Conservation (phyloP, 163 green algal species). For the Scenedesmus sp. region DNA sequence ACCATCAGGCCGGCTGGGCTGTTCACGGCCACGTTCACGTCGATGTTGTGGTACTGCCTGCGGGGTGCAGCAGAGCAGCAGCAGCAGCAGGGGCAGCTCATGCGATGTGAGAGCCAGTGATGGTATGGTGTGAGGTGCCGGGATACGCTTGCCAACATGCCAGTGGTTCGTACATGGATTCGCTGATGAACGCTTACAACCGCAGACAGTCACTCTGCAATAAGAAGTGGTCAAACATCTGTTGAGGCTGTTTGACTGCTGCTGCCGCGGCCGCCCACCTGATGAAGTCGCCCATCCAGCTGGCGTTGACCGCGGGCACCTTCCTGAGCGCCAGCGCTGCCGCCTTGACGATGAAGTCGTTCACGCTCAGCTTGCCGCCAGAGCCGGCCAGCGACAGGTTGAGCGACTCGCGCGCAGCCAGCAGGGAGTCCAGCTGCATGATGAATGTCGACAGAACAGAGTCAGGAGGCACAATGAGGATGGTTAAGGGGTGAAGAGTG, state of each 20-base stretch:
- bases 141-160: too few relatives aligned
- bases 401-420: constrained; percentile 79
- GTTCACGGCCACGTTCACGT: constrained; percentile 94
- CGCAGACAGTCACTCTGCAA: too few relatives aligned
- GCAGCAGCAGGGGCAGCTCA: not conserved
- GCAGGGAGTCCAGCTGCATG: constrained; percentile 74
- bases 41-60: constrained; percentile 89
- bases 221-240: not conserved
- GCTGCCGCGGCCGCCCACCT: constrained; percentile 24
- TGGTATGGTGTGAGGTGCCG: too few relatives aligned
- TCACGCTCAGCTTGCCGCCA: constrained; percentile 93
- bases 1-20: constrained; percentile 88
- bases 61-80: not conserved
- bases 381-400: constrained; percentile 77
- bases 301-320: constrained; percentile 91
- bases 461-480: not conserved
- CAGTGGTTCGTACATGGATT: too few relatives aligned
- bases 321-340: constrained; percentile 85
- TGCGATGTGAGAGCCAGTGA: too few relatives aligned
- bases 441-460: not conserved
- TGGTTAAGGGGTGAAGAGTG: not conserved
- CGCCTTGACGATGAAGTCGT: constrained; percentile 99
- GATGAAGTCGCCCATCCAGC: constrained; percentile 94
- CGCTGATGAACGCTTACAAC: too few relatives aligned
- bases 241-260: not conserved